Percentiles rank a stretch among this genome's conserved stretches.
Conservation (phyloP, 2,329 filamentous ascomycete species). For the Aspergillus oerlinghausenensis region DNA sequence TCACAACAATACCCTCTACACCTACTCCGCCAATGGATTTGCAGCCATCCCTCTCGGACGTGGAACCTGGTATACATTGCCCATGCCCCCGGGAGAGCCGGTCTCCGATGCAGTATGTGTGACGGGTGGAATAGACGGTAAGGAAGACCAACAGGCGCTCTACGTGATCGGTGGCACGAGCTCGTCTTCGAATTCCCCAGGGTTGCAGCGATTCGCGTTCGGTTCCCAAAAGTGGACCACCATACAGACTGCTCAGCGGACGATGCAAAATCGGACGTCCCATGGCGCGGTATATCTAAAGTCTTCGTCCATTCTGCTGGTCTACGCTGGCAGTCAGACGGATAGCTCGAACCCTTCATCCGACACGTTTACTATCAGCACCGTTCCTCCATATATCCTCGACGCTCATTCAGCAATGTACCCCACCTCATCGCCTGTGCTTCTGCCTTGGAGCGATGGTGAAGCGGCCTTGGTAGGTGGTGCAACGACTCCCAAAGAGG, state of each 20-base stretch:
- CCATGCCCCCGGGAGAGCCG: constrained; percentile 60
- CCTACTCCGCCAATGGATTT: constrained; percentile 71
- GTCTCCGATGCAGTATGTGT: constrained; percentile 77
- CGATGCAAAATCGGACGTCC: constrained; percentile 64
- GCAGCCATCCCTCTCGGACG: constrained; percentile 65
- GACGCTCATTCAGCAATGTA: constrained; percentile 54
- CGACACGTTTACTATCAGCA: constrained; percentile 70
- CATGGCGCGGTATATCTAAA: constrained; percentile 75
- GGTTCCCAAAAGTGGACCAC: constrained; percentile 55
- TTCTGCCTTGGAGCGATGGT: constrained; percentile 68
- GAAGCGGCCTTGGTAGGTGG: constrained; percentile 74
- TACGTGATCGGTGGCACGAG: constrained; percentile 78
- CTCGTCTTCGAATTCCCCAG: constrained; percentile 58
- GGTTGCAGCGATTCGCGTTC: constrained; percentile 68
- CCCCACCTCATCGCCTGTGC: constrained; percentile 62
- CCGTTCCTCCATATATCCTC: constrained; percentile 61
- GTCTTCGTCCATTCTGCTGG: constrained; percentile 64
- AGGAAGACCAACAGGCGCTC: constrained; percentile 58
- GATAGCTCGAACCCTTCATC: constrained; percentile 56
- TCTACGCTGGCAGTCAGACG: constrained; percentile 73
- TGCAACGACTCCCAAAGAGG: constrained; percentile 56
- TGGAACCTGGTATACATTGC: constrained; percentile 65
- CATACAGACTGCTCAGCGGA: constrained; percentile 45
- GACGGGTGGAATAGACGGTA: constrained; percentile 56
- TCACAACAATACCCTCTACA: constrained; percentile 76